Conservation (phyloP, 1,284 basidiomycete species). For the Malassezia slooffiae region DNA sequence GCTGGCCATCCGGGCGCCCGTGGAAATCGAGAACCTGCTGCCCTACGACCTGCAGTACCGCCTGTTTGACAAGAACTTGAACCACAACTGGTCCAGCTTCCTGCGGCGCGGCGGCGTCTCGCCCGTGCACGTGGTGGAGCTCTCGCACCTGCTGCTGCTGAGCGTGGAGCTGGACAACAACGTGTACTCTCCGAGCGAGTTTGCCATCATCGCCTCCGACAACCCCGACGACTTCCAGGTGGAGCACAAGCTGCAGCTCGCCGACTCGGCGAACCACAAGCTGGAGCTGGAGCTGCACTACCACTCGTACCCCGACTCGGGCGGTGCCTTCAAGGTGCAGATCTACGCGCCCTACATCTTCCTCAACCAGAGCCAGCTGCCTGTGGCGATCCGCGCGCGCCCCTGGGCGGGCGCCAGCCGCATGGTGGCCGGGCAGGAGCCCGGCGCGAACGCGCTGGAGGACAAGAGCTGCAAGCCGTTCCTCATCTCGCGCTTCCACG, state of each 20-base stretch:
- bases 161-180: slow-evolving; percentile 67
- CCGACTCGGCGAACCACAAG: slow-evolving; percentile 67
- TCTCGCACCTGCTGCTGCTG: slow-evolving; percentile 83
- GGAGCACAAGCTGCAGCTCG: slow-evolving; percentile 62
- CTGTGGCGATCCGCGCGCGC: slow-evolving; percentile 67
- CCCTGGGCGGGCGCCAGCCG: slow-evolving; percentile 62
- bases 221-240: slow-evolving; percentile 78
- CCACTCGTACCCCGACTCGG: slow-evolving; percentile 65
- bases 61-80: slow-evolving; percentile 85
- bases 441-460: slow-evolving; percentile 13
- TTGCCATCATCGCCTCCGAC: slow-evolving; percentile 92
- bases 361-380: slow-evolving; percentile 82
- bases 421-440: slow-evolving; percentile 70
- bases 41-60: slow-evolving; percentile 93
- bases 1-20: slow-evolving; percentile 78
- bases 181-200: slow-evolving; percentile 95
- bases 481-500: slow-evolving; percentile 67
- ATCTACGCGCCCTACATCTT: slow-evolving; percentile 86
- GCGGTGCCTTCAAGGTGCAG: slow-evolving; percentile 96
- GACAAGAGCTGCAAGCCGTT: slow-evolving; percentile 40
- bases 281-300: slow-evolving; percentile 78
- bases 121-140: slow-evolving; percentile 91
- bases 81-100: slow-evolving; percentile 72
- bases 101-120: slow-evolving; percentile 85
- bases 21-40: slow-evolving; percentile 90